These are phyloP conservation scores for Leccinum boreale DNA, from an alignment of 768 basidiomycete species.

Conservation along the genomic window DNA sequence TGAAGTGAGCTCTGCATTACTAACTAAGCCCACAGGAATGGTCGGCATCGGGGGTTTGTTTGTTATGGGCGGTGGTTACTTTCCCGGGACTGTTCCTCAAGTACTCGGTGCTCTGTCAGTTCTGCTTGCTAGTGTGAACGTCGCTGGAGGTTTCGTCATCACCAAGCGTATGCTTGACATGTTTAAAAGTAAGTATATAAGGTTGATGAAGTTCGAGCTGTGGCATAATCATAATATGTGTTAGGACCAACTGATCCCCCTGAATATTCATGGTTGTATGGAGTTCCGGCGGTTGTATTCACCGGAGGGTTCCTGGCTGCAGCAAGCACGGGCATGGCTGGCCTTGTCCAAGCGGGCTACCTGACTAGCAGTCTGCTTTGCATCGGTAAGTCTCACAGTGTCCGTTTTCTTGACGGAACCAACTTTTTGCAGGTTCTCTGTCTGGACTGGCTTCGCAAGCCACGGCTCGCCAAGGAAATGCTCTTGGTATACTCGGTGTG, in stretches of 20 bases:
- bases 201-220: background rate
- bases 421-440: conserved; percentile 54
- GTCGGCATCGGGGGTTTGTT: conserved; percentile 85
- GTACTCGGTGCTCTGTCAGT: conserved; percentile 77
- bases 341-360: conserved; percentile 87
- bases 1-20: background rate
- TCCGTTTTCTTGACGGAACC: background rate
- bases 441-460: conserved; percentile 76
- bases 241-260: conserved; percentile 80
- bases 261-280: conserved; percentile 83
- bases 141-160: conserved; percentile 84
- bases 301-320: conserved; percentile 80
- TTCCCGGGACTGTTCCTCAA: conserved; percentile 81
- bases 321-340: conserved; percentile 80
- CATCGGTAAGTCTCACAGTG: conserved; percentile 50
- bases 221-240: conserved; percentile 9
- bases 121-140: conserved; percentile 84
- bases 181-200: conserved; percentile 66
- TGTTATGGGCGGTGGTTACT: conserved; percentile 85
- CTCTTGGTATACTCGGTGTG: conserved; percentile 84
- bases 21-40: conserved; percentile 43
- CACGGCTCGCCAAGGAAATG: conserved; percentile 86
- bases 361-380: conserved; percentile 82
- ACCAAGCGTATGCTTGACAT: conserved; percentile 92
- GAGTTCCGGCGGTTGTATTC: conserved; percentile 76